These are phyloP conservation scores for Entomortierella lignicola DNA, from an alignment of 192 early-diverging fungal species.

Conservation along the genomic window DNA sequence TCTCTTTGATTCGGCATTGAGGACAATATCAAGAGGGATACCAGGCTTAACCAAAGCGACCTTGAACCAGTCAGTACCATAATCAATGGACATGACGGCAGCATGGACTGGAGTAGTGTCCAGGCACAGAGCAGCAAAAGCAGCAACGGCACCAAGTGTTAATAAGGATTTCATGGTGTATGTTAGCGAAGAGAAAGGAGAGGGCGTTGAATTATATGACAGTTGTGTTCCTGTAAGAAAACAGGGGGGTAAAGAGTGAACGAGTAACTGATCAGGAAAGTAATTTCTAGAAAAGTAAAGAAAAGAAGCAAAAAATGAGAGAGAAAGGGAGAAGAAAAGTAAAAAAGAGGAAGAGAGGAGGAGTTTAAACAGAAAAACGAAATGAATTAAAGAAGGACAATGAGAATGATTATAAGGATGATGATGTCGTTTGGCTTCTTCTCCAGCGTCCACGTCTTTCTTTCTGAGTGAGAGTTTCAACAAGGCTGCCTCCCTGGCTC, in stretches of 20 bases:
- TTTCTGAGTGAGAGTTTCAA: no score
- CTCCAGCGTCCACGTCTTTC: constrained; percentile 9
- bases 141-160: constrained; percentile 43
- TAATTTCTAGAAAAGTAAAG: neutral
- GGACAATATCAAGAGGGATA: constrained; percentile 90
- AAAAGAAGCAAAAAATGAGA: neutral
- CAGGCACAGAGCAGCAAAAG: constrained; percentile 48
- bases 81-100: constrained; percentile 95
- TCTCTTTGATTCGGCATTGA: constrained; percentile 96
- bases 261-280: neutral
- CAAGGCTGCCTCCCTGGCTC: constrained; percentile 31
- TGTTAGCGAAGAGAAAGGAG: neutral
- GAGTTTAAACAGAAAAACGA: no score
- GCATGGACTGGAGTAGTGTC: constrained; percentile 55
- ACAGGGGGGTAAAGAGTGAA: neutral
- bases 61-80: constrained; percentile 98
- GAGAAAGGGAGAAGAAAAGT: neutral
- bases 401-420: neutral
- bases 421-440: neutral
- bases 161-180: constrained; percentile 26
- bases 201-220: neutral
- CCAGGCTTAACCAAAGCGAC: constrained; percentile 93
- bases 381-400: no score
- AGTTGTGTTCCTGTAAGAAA: neutral
- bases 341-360: no score